Evolutionary conservation across 73 alveolate species (phyloP), one percentile per base, ranked within the genome.

Genomic region (Paramecium sonneborni): DNA sequence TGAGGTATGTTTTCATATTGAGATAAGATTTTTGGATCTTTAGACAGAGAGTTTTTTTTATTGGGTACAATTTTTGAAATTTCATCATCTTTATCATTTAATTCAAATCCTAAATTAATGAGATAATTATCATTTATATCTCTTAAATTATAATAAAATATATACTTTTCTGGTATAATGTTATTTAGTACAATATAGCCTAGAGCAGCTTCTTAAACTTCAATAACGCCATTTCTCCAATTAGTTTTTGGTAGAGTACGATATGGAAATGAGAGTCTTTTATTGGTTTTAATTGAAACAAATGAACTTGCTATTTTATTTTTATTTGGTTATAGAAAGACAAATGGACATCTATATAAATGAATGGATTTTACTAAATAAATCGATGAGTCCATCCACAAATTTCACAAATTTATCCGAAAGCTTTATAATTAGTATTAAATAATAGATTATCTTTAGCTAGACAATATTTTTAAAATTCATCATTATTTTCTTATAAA

Each of bases 331-430:
- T 79, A 46, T 24, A 79, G 14, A 46, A 79, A 79, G 15, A 79
- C 90, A 11, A 79, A 79, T 6, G 90, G 90, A 79, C 90, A 79
- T 44, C 90, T 79, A 10, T 3, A 44, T n/a, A 43, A 1, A 6
- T 26, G 2, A 9, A 44, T 35, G 41, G 39, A 18, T 20, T 39
- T 37, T 37, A 79, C 90, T 79, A 44, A 30, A 43, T 39, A 44
- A 79, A 79, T 30, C 72, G 35, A 46, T 79, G 90, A 79, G 90
- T 79, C 90, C 90, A 79, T 24, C 55, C 44, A 79, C 90, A 79
- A 20, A 79, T 44, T 44, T 79, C 90, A 79, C 90, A 79, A 43
- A 79, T 39, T 79, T 39, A 23, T 2, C 90, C 90, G 6, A 79
- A 79, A n/a, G 28, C 90, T 79, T 46, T 39, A 9, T 79, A 79